Conservation (phyloP, 2,329 filamentous ascomycete species). For the Fusarium mangiferae region DNA sequence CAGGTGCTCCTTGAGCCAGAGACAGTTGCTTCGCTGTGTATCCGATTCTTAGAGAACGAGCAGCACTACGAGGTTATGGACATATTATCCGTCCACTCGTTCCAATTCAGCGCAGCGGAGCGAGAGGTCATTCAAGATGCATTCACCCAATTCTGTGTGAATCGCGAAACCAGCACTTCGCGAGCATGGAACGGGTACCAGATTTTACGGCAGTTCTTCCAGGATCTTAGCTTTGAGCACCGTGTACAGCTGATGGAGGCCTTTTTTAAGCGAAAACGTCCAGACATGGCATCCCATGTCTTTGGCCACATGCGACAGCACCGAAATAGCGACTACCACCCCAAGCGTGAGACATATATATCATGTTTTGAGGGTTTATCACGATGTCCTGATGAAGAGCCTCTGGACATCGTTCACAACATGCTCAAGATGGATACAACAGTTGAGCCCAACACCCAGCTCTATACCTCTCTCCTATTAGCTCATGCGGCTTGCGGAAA, state of each 20-base stretch:
- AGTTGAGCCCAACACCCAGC: slow-evolving; percentile 77
- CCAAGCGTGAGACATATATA: slow-evolving; percentile 79
- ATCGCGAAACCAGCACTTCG: slow-evolving; percentile 69
- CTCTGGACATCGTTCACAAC: slow-evolving; percentile 83
- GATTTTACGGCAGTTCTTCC: slow-evolving; percentile 72
- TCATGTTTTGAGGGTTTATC: slow-evolving; percentile 81
- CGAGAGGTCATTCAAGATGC: slow-evolving; percentile 72
- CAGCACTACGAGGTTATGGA: slow-evolving; percentile 84
- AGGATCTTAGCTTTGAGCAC: slow-evolving; percentile 70
- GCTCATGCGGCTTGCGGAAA: slow-evolving; percentile 79
- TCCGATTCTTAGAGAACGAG: slow-evolving; percentile 78
- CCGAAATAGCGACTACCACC: slow-evolving; percentile 69
- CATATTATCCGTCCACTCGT: slow-evolving; percentile 79
- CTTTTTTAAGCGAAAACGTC: slow-evolving; percentile 80
- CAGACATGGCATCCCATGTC: slow-evolving; percentile 86
- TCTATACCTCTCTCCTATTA: slow-evolving; percentile 88
- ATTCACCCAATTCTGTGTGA: slow-evolving; percentile 75
- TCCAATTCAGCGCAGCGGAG: slow-evolving; percentile 76
- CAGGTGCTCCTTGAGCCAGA: slow-evolving; percentile 75
- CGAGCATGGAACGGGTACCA: slow-evolving; percentile 74
- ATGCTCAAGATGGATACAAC: slow-evolving; percentile 93
- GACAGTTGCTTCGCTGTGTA: slow-evolving; percentile 78
- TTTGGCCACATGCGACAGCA: slow-evolving; percentile 96
- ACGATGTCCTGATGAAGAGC: slow-evolving; percentile 62
- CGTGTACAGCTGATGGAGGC: slow-evolving; percentile 80